These are phyloP conservation scores for Lasiosphaeria hispida DNA, from an alignment of 495 filamentous ascomycete species.

Conservation along the genomic window DNA sequence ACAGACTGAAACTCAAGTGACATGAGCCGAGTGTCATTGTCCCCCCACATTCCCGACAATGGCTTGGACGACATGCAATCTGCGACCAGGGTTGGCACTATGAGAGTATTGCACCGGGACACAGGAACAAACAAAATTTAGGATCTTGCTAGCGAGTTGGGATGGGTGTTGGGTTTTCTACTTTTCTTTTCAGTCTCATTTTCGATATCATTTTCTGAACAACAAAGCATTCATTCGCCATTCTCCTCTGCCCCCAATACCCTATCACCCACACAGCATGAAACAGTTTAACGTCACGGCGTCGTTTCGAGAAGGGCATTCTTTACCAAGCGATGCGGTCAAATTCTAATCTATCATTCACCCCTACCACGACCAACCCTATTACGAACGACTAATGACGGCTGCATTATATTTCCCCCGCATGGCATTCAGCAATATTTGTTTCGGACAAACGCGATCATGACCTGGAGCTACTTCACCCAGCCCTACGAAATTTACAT, in stretches of 20 bases:
- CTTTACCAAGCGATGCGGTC: not conserved
- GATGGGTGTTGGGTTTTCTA: not conserved
- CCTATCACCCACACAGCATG: not conserved
- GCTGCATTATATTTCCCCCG: not conserved
- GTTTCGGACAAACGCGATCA: constrained; percentile 6
- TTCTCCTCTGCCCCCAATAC: not conserved
- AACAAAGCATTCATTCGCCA: constrained; percentile 11
- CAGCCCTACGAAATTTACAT: no score
- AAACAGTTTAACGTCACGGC: not conserved
- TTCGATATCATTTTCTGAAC: constrained; percentile 1
- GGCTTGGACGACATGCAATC: not conserved
- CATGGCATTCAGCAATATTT: constrained; percentile 3
- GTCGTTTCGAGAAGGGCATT: not conserved
- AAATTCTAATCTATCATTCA: constrained; percentile 4
- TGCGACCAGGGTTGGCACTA: no score
- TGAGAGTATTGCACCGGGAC: not conserved
- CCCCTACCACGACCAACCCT: not conserved
- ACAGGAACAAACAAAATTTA: not conserved
- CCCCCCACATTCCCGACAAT: not conserved
- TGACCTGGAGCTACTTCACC: not conserved
- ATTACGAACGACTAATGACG: constrained; percentile 11
- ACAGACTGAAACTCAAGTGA: constrained; percentile 40
- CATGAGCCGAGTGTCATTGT: constrained; percentile 1
- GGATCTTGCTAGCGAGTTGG: not conserved
- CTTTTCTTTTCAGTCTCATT: constrained; percentile 1